Base-by-base conservation (phyloP, 2,329 filamentous ascomycete genomes). In the Pyrenophora seminiperda region DNA sequence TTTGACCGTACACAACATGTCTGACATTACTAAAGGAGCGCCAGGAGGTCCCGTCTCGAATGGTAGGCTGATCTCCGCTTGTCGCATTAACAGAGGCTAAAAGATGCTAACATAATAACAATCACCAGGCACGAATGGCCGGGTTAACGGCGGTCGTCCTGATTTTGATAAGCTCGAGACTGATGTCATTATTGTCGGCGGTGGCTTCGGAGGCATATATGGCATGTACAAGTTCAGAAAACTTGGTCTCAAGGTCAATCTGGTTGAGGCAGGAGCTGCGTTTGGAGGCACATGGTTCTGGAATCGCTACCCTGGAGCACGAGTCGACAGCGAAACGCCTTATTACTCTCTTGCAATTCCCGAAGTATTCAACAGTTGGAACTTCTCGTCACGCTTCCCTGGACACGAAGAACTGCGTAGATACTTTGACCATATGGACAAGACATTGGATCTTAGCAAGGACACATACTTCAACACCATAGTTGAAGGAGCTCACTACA, bases 341-440 rank as follows among this genome's bases (percentile, higher is more conserved):
- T 65, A 74, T 19, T 78, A 78, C 44, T 67, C 74, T 36, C 66
- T 75, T 41, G 71, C 66, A 31, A 70, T 77, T 10, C 70, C 72
- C 1, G 71, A 77, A 49, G 62, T 76, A 3, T 77, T 68, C 53
- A 67, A 72, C 17, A 50, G 74, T 1, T 85, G 80, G 80, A 81
- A 71, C 17, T 86, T 80, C 76, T 62, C 67, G 0, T 74, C 63
- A 54, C 78, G 78, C 34, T 83, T 79, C 41, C 79, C 81, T 1
- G 73, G 62, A 5, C 76, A 76, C 33, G 46, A 72, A 19, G 78
- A 85, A 24, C 68, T 86, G 1, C 73, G 77, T 10, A 59, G 58
- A 2, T 85, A 85, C 62, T 85, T 85, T 58, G 74, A 81, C 15
- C 77, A 82, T 41, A 75, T 82, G n/a, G 81, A 82, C 44, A 77